Conservation (phyloP, 2,329 filamentous ascomycete genomes). For the Microsporum canis region DNA sequence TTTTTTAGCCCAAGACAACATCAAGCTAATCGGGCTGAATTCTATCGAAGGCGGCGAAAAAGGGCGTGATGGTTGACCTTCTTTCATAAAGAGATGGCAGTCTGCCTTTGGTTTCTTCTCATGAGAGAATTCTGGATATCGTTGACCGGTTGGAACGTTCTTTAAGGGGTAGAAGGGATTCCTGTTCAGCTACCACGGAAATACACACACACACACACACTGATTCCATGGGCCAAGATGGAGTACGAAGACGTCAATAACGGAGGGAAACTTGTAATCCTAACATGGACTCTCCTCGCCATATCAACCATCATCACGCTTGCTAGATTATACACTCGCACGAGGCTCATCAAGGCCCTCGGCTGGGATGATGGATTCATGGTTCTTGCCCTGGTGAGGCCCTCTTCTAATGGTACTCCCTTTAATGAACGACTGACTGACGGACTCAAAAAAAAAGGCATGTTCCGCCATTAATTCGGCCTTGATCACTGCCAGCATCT, state of each 20-base stretch:
- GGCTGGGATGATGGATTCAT: constrained; percentile 14
- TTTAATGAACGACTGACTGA: background rate
- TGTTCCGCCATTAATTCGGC: constrained; percentile 3
- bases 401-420: background rate
- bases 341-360: constrained; percentile 5
- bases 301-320: constrained; percentile 7
- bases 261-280: background rate
- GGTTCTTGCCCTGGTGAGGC: constrained; percentile 11
- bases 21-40: too few species aligned
- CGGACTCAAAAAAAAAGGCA: background rate
- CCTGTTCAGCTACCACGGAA: too few species aligned
- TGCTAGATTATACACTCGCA: constrained; percentile 9
- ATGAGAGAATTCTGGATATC: too few species aligned
- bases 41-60: too few species aligned
- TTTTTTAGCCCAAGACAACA: too few species aligned
- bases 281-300: constrained; percentile 9
- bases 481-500: constrained; percentile 8
- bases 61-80: too few species aligned
- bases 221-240: background rate
- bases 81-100: too few species aligned
- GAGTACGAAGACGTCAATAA: constrained; percentile 8
- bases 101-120: too few species aligned
- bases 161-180: too few species aligned
- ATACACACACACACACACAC: background rate
- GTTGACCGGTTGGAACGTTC: too few species aligned